These are phyloP conservation scores for Suhomyces bokatorum DNA, from an alignment of 1,139 yeast species.

Conservation along the genomic window DNA sequence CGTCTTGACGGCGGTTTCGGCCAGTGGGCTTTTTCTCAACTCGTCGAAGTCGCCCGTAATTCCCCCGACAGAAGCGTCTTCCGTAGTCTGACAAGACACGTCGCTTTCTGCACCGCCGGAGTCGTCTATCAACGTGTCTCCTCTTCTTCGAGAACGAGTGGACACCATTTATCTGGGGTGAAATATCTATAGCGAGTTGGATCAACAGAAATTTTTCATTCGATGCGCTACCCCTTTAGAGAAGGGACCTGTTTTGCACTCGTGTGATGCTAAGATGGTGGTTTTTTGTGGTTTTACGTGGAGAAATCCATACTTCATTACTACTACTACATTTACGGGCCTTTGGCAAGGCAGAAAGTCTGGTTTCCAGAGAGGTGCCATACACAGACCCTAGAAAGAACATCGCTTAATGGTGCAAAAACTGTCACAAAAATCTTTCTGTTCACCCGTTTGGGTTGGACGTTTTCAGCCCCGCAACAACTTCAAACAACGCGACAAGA, in stretches of 20 bases:
- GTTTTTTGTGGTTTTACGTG: too few relatives aligned
- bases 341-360: too few relatives aligned
- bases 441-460: too few relatives aligned
- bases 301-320: too few relatives aligned
- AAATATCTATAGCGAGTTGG: constrained; percentile 1
- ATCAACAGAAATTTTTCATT: constrained; percentile 12
- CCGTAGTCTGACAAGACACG: not conserved
- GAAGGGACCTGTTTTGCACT: not conserved
- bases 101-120: not conserved
- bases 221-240: constrained; percentile 15
- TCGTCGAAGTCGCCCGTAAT: not conserved
- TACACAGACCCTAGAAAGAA: not conserved
- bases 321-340: too few relatives aligned
- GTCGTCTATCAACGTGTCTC: constrained; percentile 1
- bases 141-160: constrained; percentile 10
- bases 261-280: too few relatives aligned
- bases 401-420: constrained; percentile 1
- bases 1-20: too few relatives aligned
- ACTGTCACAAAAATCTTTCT: not conserved
- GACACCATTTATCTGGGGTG: constrained; percentile 9
- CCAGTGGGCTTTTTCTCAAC: not conserved
- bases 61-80: not conserved
- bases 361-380: too few relatives aligned
- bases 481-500: too few relatives aligned
- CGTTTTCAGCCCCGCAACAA: not conserved